phyloP scores from a whole-genome alignment of 345 rosid species.

The Noccaea bulbosa region DNA sequence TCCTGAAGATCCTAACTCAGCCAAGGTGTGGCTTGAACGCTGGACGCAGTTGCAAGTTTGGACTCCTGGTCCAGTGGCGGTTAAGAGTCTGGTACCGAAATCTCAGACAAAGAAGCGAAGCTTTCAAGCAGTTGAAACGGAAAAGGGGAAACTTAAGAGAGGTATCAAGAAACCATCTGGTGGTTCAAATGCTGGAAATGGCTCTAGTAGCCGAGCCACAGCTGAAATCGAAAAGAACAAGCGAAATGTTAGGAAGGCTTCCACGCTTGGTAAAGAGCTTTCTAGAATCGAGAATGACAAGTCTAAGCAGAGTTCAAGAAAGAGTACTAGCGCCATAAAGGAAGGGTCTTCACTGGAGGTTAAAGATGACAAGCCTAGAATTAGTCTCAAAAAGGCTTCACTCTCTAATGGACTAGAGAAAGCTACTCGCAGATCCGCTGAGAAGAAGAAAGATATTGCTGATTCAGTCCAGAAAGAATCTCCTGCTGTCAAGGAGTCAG shows the following conservation, averaged over 20 bases:
- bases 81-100: constrained; percentile 45
- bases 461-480: constrained; percentile 38
- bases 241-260: constrained; percentile 52
- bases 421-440: constrained; percentile 44
- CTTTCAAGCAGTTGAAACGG: constrained; percentile 46
- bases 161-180: constrained; percentile 51
- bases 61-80: constrained; percentile 51
- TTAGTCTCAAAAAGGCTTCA: constrained; percentile 48
- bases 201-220: constrained; percentile 44
- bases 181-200: constrained; percentile 45
- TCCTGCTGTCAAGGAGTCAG: constrained; percentile 38
- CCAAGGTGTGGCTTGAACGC: constrained; percentile 70
- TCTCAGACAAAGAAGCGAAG: constrained; percentile 46
- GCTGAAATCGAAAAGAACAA: constrained; percentile 55
- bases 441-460: constrained; percentile 43
- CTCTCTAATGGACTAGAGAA: constrained; percentile 47
- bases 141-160: constrained; percentile 53
- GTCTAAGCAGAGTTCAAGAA: constrained; percentile 56
- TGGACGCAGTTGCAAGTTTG: constrained; percentile 70
- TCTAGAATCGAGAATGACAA: constrained; percentile 56
- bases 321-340: constrained; percentile 48
- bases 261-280: constrained; percentile 53
- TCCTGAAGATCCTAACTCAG: constrained; percentile 63
- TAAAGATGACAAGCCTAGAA: constrained; percentile 53
- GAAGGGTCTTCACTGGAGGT: constrained; percentile 52